Evolutionary conservation across 2,329 filamentous ascomycete species (phyloP).

Genomic region (Capronia americana): DNA sequence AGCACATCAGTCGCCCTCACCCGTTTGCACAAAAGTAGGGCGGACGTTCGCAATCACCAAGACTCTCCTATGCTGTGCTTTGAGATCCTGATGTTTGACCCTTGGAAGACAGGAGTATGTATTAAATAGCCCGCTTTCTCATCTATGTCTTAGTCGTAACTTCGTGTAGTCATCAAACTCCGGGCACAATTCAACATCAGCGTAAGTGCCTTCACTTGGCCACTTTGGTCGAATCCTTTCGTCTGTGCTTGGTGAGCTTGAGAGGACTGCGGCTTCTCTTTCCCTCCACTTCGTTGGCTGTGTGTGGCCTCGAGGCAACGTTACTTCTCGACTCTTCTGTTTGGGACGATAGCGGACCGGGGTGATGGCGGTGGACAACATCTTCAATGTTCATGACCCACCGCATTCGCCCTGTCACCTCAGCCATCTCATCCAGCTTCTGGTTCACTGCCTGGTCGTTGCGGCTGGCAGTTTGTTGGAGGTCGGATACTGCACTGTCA

Average conservation of each 20-base stretch:
- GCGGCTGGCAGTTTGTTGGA: slow-evolving; percentile 37
- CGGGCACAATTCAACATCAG: slow-evolving; percentile 5
- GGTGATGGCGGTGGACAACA: slow-evolving; percentile 40
- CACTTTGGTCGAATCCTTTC: slow-evolving; percentile 37
- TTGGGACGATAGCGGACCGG: neutral
- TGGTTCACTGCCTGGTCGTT: slow-evolving; percentile 45
- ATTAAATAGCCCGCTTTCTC: slow-evolving; percentile 16
- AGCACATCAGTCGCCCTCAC: neutral
- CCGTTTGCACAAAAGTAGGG: neutral
- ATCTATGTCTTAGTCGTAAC: slow-evolving; percentile 29
- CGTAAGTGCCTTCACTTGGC: slow-evolving; percentile 25
- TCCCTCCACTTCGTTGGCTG: slow-evolving; percentile 18
- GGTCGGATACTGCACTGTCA: slow-evolving; percentile 48
- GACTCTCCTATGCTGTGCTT: neutral
- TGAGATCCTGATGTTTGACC: neutral
- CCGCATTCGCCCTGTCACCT: slow-evolving; percentile 54
- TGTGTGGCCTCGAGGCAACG: slow-evolving; percentile 7
- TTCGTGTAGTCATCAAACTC: slow-evolving; percentile 31
- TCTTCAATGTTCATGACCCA: slow-evolving; percentile 55
- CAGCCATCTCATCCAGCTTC: slow-evolving; percentile 49
- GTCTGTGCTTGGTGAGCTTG: slow-evolving; percentile 35
- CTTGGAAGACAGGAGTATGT: slow-evolving; percentile 5
- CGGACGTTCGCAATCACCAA: neutral
- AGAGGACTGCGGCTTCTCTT: slow-evolving; percentile 30
- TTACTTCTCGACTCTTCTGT: slow-evolving; percentile 3